A percentile compares a stretch with the other conserved stretches of the same genome.
Evolutionary conservation across 1,284 basidiomycete genomes (phyloP).

Genomic region (Ganoderma multipileum): DNA sequence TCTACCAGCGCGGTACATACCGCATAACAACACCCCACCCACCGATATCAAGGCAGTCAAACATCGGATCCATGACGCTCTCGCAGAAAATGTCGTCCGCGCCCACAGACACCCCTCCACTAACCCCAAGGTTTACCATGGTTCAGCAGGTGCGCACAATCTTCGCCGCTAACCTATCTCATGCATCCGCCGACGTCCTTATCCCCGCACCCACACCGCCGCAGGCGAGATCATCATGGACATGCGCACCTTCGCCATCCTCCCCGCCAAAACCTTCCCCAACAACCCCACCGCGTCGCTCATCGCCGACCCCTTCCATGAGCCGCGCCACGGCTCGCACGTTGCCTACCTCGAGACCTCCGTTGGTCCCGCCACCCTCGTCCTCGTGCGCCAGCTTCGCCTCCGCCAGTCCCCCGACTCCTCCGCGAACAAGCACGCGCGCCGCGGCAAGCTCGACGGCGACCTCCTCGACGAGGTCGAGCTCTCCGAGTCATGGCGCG

Average conservation of each 20-base stretch:
- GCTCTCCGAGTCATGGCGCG: conserved; percentile 29
- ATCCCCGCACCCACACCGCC: neutral
- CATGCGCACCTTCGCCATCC: conserved; percentile 31
- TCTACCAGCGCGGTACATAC: conserved; percentile 28
- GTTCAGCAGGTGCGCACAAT: conserved; percentile 34
- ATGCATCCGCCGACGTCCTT: neutral
- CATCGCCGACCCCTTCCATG: conserved; percentile 29
- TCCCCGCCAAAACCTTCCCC: conserved; percentile 27
- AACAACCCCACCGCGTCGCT: conserved; percentile 23
- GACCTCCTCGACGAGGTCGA: conserved; percentile 26
- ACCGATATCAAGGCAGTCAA: conserved; percentile 25
- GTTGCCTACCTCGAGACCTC: conserved; percentile 43
- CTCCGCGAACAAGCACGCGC: conserved; percentile 18
- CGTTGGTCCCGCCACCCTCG: conserved; percentile 41
- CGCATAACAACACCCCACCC: conserved; percentile 28
- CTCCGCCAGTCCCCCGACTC: conserved; percentile 27
- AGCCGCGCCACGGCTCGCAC: conserved; percentile 30
- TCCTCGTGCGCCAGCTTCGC: conserved; percentile 37
- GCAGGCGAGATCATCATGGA: conserved; percentile 39
- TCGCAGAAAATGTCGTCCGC: conserved; percentile 30
- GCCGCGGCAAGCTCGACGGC: conserved; percentile 22
- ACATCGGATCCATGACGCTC: conserved; percentile 32
- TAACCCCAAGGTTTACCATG: conserved; percentile 35
- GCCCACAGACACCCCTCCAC: conserved; percentile 36
- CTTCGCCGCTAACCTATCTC: neutral